Evolutionary conservation across 1,139 yeast species (phyloP).

Genomic region (Suhomyces bokatorum): DNA sequence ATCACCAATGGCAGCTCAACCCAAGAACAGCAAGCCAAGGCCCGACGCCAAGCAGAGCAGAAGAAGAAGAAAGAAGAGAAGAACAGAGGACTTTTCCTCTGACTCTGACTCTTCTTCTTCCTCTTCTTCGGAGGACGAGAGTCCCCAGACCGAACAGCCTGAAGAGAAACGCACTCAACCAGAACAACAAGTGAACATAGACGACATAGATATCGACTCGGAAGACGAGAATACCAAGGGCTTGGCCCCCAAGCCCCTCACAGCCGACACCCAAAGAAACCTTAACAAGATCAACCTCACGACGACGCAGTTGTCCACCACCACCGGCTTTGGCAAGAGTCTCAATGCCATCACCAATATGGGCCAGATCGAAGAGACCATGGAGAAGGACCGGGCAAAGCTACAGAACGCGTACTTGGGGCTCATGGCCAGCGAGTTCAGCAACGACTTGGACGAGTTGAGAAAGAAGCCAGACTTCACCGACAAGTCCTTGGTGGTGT

Average conservation of each 20-base stretch:
- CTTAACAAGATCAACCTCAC: constrained; percentile 31
- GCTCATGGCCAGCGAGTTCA: constrained; percentile 58
- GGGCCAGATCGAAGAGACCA: constrained; percentile 25
- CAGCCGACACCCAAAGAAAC: constrained; percentile 25
- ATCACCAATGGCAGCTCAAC: constrained; percentile 16
- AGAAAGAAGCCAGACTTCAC: constrained; percentile 67
- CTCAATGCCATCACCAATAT: constrained; percentile 19
- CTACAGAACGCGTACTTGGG: constrained; percentile 55
- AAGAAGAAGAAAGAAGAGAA: constrained; percentile 71
- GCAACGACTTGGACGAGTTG: constrained; percentile 62
- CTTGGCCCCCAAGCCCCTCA: constrained; percentile 20
- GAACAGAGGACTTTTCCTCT: constrained; percentile 62
- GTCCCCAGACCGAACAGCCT: constrained; percentile 6
- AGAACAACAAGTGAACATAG: constrained; percentile 28
- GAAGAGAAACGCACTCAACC: constrained; percentile 10
- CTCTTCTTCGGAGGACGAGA: constrained; percentile 30
- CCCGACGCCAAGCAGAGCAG: constrained; percentile 22
- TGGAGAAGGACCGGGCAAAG: constrained; percentile 36
- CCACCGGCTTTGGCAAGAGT: constrained; percentile 19
- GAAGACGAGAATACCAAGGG: constrained; percentile 35
- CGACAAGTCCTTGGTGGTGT: constrained; percentile 55
- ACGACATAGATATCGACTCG: constrained; percentile 37
- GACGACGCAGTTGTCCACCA: constrained; percentile 24
- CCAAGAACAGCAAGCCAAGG: constrained; percentile 14
- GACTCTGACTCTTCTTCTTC: constrained; percentile 48